Percentiles rank a stretch among this genome's conserved stretches.
Evolutionary conservation across 371 early-diverging fungal species (phyloP).

Genomic region (Saksenaea oblongispora): DNA sequence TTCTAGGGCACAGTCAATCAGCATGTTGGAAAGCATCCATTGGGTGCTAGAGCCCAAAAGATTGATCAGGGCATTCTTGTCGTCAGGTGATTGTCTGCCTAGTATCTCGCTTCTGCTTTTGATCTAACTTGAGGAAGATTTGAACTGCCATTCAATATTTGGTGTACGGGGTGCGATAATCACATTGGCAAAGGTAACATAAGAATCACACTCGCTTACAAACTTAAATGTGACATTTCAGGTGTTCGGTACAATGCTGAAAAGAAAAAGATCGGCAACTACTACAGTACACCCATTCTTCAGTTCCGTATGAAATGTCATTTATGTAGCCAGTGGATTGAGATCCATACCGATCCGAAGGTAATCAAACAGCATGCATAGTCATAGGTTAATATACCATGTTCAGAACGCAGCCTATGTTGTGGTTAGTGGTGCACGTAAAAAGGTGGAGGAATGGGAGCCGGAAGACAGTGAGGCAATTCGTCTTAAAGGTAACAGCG

Average conservation of each 20-base stretch:
- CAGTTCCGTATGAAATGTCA: conserved; percentile 94
- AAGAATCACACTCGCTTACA: not conserved
- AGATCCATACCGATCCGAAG: conserved; percentile 95
- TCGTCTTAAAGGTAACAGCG: conserved; percentile 43
- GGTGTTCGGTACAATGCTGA: conserved; percentile 94
- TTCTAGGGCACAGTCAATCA: conserved; percentile 78
- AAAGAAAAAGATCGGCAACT: conserved; percentile 90
- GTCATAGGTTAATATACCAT: not conserved
- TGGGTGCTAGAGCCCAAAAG: conserved; percentile 87
- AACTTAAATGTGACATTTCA: conserved; percentile 11
- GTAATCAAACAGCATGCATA: conserved; percentile 31
- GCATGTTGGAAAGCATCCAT: conserved; percentile 85
- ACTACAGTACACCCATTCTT: conserved; percentile 85
- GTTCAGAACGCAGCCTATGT: conserved; percentile 76
- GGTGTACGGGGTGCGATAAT: conserved; percentile 86
- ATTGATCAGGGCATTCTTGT: conserved; percentile 90
- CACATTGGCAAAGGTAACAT: conserved; percentile 81
- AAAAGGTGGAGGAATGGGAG: conserved; percentile 76
- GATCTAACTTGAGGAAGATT: conserved; percentile 50
- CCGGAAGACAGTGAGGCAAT: conserved; percentile 74
- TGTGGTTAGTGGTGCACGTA: conserved; percentile 75
- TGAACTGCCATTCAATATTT: conserved; percentile 90
- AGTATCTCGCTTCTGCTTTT: not conserved
- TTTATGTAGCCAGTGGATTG: conserved; percentile 84
- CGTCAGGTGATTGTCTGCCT: conserved; percentile 57